Evolutionary conservation across 306 rosid genomes (phyloP).

Genomic region (Pachyrhizus erosus): DNA sequence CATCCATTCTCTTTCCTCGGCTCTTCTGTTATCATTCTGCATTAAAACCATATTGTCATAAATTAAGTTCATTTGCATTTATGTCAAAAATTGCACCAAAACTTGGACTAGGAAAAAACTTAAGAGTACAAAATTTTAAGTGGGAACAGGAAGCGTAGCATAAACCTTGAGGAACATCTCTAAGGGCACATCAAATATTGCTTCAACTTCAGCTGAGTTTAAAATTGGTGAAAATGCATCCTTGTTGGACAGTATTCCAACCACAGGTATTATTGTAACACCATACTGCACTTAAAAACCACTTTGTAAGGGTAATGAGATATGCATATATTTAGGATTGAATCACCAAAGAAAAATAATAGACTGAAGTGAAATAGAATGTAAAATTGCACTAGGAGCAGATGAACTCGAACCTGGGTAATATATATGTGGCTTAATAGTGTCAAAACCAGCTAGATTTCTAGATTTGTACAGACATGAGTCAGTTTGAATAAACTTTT

Average conservation of each 20-base stretch:
- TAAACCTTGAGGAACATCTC: slow-evolving; percentile 94
- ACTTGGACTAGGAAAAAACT: neutral
- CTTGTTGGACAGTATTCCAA: slow-evolving; percentile 69
- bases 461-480: too few species aligned
- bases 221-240: slow-evolving; percentile 71
- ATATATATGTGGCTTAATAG: too few species aligned
- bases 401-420: neutral
- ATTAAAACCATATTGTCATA: slow-evolving; percentile 38
- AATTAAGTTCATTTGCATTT: slow-evolving; percentile 17
- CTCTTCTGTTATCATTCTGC: slow-evolving; percentile 86
- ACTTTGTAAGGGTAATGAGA: slow-evolving; percentile 19
- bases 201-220: slow-evolving; percentile 80
- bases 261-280: slow-evolving; percentile 73
- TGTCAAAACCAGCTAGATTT: too few species aligned
- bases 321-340: neutral
- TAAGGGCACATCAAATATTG: slow-evolving; percentile 80
- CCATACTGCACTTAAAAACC: slow-evolving; percentile 57
- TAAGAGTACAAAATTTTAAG: neutral
- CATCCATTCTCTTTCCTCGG: slow-evolving; percentile 72
- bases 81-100: neutral
- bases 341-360: neutral
- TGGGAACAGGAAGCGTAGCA: slow-evolving; percentile 14
- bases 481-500: too few species aligned
- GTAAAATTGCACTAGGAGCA: neutral
- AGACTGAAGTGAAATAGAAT: neutral